phyloP scores from a whole-genome alignment of 352 stramenopile species.

The Pythium grandisporangium region DNA sequence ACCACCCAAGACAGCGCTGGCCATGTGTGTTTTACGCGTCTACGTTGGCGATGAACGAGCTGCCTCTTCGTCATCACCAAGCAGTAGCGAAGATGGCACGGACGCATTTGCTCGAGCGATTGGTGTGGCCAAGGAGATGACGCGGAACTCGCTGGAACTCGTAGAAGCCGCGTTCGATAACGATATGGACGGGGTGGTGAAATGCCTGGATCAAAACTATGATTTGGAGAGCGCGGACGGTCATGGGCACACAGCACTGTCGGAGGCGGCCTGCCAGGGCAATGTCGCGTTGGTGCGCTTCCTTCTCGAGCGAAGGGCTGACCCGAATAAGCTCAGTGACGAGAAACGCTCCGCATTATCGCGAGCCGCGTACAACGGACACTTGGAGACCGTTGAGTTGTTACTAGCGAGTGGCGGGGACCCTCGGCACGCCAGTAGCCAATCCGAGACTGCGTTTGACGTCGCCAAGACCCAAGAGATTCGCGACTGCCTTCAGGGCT shows the following conservation, averaged over 20 bases:
- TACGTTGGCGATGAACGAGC: conserved; percentile 5
- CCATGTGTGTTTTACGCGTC: conserved; percentile 64
- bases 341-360: conserved; percentile 76
- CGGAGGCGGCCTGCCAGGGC: conserved; percentile 81
- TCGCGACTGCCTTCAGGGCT: conserved; percentile 41
- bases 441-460: conserved; percentile 79
- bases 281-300: conserved; percentile 56
- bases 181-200: conserved; percentile 60
- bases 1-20: conserved; percentile 36
- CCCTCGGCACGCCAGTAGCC: conserved; percentile 51
- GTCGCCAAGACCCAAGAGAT: conserved; percentile 76
- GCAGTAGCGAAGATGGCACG: conserved; percentile 5
- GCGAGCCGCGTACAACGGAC: conserved; percentile 81
- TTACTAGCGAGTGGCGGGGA: conserved; percentile 71
- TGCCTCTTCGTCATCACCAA: no score
- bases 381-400: conserved; percentile 50
- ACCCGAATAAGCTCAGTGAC: conserved; percentile 86
- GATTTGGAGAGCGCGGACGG: conserved; percentile 82
- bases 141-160: conserved; percentile 69
- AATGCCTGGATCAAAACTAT: conserved; percentile 79
- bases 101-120: conserved; percentile 34
- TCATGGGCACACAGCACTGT: conserved; percentile 79
- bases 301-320: conserved; percentile 64
- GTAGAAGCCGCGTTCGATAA: conserved; percentile 88
- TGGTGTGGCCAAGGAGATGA: conserved; percentile 45